Evolutionary conservation across 1,139 yeast genomes (phyloP), one percentile per base, ranked within the genome.

Genomic region (Pichia sp.): DNA sequence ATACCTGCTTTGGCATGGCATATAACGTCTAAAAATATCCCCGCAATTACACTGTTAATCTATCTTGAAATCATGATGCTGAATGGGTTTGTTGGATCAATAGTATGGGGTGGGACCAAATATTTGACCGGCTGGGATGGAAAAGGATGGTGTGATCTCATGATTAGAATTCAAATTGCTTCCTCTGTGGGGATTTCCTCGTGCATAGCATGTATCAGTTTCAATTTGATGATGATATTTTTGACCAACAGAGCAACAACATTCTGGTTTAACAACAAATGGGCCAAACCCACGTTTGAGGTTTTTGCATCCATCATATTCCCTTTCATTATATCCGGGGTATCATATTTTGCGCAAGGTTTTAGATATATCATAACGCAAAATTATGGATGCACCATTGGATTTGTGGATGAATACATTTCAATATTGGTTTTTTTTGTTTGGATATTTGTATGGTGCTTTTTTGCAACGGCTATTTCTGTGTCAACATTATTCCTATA

Each of bases 1-100:
- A 55, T 82, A 3, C 90, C 95, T 0, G 82, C 95, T 1, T 64
- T 81, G 39, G 57, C 71, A n/a, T 85, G 90, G 85, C 95, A 86
- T 56, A 57, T 73, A 37, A 73, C 65, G 48, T 70, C 76, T 36
- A 68, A 67, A 47, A 85, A 85, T 57, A 59, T 84, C 4, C 87
- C 95, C 2, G 87, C 86, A 0, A 64, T 78, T 9, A 73, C 77
- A 38, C 66, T 88, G 46, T 70, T 85, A 6, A 53, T 67, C 26
- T 85, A 94, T 86, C 64, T 86, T 29, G 59, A 79, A 41, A 53
- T 79, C 11, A 70, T 78, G 63, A 73, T 79, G 60, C 52, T 85
- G 26, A 74, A 76, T 49, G 69, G 74, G 6, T 72, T 86, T 45
- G 73, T 86, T 29, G 78, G 79, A 56, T 80, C 85, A 0, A 61